Conservation (phyloP, 495 filamentous ascomycete species). For the Trichoderma gamsii region DNA sequence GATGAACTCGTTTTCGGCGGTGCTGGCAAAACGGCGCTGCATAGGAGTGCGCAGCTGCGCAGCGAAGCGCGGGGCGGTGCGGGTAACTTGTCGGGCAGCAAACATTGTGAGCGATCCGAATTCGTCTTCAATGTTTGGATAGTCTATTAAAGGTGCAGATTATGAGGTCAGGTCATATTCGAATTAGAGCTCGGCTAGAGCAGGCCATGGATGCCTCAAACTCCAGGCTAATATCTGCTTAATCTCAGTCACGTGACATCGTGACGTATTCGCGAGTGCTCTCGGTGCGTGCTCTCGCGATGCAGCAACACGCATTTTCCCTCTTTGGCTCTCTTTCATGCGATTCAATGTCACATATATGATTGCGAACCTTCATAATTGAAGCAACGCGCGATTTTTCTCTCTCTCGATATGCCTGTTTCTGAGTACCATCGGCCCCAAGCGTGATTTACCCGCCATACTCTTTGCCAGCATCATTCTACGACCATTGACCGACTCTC, state of each 20-base stretch:
- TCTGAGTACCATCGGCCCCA: neutral
- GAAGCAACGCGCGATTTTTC: neutral
- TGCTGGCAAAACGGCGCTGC: conserved; percentile 66
- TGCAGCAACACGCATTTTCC: neutral
- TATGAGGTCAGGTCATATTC: conserved; percentile 30
- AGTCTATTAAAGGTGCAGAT: conserved; percentile 24
- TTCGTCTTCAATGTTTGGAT: conserved; percentile 19
- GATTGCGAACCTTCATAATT: neutral
- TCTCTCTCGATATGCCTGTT: neutral
- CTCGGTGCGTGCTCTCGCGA: neutral
- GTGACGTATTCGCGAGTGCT: conserved; percentile 30
- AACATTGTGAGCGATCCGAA: conserved; percentile 21
- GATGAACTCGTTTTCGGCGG: conserved; percentile 78
- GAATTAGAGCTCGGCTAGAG: conserved; percentile 24
- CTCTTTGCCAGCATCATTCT: neutral
- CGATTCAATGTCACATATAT: neutral
- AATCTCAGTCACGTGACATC: conserved; percentile 25
- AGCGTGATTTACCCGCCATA: neutral
- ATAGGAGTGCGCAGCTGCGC: conserved; percentile 50
- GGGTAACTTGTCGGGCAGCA: conserved; percentile 21
- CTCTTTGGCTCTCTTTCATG: neutral
- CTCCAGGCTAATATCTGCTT: neutral
- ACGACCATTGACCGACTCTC: neutral
- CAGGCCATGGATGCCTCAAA: conserved; percentile 9
- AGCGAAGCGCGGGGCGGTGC: conserved; percentile 45